Conservation (phyloP, 2,329 filamentous ascomycete genomes). For the Aspergillus oerlinghausenensis region DNA sequence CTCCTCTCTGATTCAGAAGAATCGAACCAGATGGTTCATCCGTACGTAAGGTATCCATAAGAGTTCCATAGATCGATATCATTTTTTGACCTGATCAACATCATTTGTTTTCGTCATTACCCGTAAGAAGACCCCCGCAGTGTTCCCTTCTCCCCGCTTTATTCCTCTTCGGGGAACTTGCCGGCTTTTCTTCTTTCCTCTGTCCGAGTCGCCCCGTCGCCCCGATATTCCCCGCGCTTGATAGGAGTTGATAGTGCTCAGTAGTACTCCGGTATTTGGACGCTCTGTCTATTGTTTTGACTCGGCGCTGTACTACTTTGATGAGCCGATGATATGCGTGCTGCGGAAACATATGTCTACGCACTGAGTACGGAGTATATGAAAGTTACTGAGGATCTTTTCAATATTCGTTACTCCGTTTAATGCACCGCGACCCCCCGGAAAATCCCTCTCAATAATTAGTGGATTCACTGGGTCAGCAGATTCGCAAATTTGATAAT, state of each 20-base stretch:
- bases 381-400: neutral
- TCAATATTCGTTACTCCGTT: neutral
- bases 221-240: conserved; percentile 19
- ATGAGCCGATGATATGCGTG: neutral
- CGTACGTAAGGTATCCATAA: neutral
- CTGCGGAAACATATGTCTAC: neutral
- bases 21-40: neutral
- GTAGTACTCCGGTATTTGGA: neutral
- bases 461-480: conserved; percentile 18
- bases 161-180: conserved; percentile 8
- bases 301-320: neutral
- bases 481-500: conserved; percentile 15
- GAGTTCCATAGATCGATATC: neutral
- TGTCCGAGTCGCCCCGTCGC: conserved; percentile 13
- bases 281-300: neutral
- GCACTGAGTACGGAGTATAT: neutral
- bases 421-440: neutral
- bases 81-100: neutral
- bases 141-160: conserved; percentile 14
- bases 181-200: conserved; percentile 16
- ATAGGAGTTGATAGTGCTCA: neutral
- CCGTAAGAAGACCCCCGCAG: conserved; percentile 1
- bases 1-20: neutral
- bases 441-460: conserved; percentile 1
- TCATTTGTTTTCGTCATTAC: conserved; percentile 12